These are phyloP conservation scores for Iris macrosiphon DNA, from an alignment of 106 monocot species.

Conservation along the genomic window DNA sequence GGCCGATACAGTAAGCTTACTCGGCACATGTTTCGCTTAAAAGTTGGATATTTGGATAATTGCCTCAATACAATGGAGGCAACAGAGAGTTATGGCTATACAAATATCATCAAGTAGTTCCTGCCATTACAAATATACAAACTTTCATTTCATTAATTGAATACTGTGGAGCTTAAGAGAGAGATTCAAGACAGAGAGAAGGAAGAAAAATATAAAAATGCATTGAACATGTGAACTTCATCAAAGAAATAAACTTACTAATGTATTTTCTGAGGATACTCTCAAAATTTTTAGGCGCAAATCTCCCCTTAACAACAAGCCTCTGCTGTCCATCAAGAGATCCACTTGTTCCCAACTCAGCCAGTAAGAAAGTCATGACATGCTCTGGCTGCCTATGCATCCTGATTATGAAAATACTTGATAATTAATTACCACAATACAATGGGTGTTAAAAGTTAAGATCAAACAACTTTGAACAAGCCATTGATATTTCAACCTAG, in stretches of 20 bases:
- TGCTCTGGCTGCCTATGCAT: slow-evolving; percentile 99
- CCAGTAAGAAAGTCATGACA: slow-evolving; percentile 91
- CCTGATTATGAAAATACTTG: slow-evolving; percentile 23
- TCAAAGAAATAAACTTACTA: slow-evolving; percentile 58
- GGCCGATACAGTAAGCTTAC: no score
- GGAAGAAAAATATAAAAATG: not conserved
- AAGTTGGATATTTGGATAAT: no score
- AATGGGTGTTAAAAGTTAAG: not conserved
- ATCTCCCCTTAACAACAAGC: slow-evolving; percentile 92
- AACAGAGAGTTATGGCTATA: no score
- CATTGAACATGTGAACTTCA: no score
- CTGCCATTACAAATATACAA: no score
- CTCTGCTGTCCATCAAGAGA: slow-evolving; percentile 99
- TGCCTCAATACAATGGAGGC: no score
- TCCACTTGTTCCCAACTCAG: slow-evolving; percentile 98
- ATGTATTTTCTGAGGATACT: slow-evolving; percentile 92
- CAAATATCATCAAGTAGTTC: no score
- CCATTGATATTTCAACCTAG: not conserved
- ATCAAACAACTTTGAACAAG: not conserved
- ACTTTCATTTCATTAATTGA: no score
- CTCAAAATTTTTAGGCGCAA: slow-evolving; percentile 98
- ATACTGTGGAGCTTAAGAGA: no score
- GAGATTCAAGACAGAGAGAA: not conserved
- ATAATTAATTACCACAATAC: not conserved
- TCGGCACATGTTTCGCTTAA: no score